Evolutionary conservation across 108 stramenopile genomes (phyloP).

Genomic region (Skeletonema menzelii): DNA sequence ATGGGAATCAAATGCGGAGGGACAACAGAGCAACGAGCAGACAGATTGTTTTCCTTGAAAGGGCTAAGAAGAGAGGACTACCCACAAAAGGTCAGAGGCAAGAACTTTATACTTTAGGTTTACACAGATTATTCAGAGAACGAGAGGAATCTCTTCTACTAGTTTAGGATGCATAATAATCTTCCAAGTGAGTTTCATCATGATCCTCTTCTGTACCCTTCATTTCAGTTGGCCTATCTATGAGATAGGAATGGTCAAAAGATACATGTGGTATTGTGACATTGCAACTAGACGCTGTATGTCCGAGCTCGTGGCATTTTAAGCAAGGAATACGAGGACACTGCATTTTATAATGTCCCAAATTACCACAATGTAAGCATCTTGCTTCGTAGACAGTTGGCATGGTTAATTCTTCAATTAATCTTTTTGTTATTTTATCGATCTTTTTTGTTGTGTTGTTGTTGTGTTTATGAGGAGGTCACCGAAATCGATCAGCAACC

Average conservation of each 20-base stretch:
- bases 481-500: no score
- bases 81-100: conserved; percentile 70
- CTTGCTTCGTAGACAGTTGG: conserved; percentile 33
- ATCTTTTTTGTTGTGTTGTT: no score
- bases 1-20: conserved; percentile 92
- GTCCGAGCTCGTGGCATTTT: conserved; percentile 17
- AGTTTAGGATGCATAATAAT: conserved; percentile 1
- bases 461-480: neutral
- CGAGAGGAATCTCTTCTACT: neutral
- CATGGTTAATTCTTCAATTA: conserved; percentile 11
- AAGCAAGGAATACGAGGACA: conserved; percentile 11
- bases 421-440: neutral
- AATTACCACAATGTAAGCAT: conserved; percentile 26
- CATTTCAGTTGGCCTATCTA: neutral
- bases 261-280: neutral
- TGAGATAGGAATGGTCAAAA: conserved; percentile 3
- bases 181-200: conserved; percentile 13
- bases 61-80: conserved; percentile 75
- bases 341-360: conserved; percentile 18
- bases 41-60: conserved; percentile 86
- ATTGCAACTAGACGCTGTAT: conserved; percentile 6
- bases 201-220: neutral
- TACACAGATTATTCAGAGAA: neutral
- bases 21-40: conserved; percentile 79
- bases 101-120: conserved; percentile 51